Evolutionary conservation across 495 filamentous ascomycete species (phyloP).

Genomic region (Letharia lupina): DNA sequence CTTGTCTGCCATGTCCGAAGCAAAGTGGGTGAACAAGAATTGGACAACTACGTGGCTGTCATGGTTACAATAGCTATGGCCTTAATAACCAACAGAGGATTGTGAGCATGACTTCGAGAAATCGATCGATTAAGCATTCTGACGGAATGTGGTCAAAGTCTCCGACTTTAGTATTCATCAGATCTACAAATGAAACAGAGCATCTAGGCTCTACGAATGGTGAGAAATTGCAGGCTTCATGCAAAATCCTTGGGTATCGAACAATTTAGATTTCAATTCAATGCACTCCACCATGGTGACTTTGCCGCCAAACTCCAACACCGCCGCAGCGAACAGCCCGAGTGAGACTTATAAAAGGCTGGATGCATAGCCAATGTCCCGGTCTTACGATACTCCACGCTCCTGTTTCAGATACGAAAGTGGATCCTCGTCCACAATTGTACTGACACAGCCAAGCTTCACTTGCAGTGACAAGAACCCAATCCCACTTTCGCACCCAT

Average conservation of each 20-base stretch:
- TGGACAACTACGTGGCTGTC: neutral
- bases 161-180: neutral
- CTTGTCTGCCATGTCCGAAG: constrained; percentile 38
- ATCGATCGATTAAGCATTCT: neutral
- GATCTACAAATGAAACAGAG: neutral
- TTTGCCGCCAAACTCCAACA: neutral
- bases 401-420: neutral
- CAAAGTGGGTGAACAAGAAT: neutral
- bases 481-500: constrained; percentile 21
- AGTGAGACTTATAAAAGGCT: too few species aligned
- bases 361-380: neutral
- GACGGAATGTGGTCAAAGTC: neutral
- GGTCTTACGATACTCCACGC: neutral
- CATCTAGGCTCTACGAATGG: neutral
- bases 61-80: neutral
- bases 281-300: neutral
- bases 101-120: neutral
- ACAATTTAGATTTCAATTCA: neutral
- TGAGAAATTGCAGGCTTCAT: neutral
- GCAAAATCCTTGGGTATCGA: neutral
- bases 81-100: neutral
- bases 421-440: neutral
- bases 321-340: neutral
- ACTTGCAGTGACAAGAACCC: neutral
- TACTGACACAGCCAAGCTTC: neutral